Evolutionary conservation across 768 basidiomycete species (phyloP), one percentile per base, ranked within the genome.

Genomic region (Psilocybe azurescens): DNA sequence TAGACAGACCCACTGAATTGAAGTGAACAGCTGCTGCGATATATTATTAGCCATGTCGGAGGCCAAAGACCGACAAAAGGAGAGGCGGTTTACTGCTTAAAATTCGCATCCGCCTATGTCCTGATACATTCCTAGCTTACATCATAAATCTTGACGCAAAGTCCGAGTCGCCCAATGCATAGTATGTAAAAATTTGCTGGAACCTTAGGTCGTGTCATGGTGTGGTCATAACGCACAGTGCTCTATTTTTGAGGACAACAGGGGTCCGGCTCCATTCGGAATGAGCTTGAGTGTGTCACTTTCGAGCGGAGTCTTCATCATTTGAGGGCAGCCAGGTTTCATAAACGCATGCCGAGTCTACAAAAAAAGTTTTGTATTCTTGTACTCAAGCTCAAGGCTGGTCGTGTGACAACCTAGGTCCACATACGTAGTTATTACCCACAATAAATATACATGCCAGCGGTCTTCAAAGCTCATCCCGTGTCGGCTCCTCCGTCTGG

Each of bases 391-490:
- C 41, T 16, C 1, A 13, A 20, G 48, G 50, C 14, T 30, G 30
- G 6, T 16, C 33, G 33, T 36, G 33, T 36, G 33, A 29, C 5
- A 50, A 11, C 48, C 7, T 24, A 24, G 2, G 24, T 24, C 2
- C 9, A 50, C 11, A 28, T 18, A 3, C 10, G 50, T 14, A 8
- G 30, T 13, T 32, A 52, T 28, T 52, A 30, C 0, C 28, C 29
- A 13, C 3, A 52, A 52, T 52, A 30, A 32, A 52, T 30, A 16
- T 30, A 32, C 41, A 46, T 38, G 44, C 51, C n/a, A 54, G 20
- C 32, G 16, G 24, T 7, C 5, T 5, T 63, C 53, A 67, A n/a
- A 67, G 66, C 61, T 67, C 66, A 30, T 67, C 66, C 16, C 63
- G 63, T 11, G 53, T 53, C 7, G 52, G 66, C 28, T 57, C 59